Conservation (phyloP, 106 monocot genomes). For the Iris macrosiphon region DNA sequence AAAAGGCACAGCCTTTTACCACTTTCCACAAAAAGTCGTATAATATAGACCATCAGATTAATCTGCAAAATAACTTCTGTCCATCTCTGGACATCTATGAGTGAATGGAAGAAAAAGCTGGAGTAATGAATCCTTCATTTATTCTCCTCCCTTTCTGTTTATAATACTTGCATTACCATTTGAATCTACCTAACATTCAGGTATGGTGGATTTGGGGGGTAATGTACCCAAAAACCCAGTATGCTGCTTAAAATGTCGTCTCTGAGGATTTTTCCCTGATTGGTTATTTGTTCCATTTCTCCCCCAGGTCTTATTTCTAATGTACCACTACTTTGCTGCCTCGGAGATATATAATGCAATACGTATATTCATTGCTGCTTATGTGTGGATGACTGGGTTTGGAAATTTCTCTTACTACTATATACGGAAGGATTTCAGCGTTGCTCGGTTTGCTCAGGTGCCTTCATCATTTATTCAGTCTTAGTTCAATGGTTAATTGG, state of each 20-base stretch:
- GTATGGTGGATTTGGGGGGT: too few relatives aligned
- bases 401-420: slow-evolving; percentile 98
- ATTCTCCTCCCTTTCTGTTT: too few relatives aligned
- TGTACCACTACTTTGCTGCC: slow-evolving; percentile 98
- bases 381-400: slow-evolving; percentile 99
- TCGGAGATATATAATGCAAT: slow-evolving; percentile 94
- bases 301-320: slow-evolving; percentile 79
- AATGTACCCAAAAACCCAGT: too few relatives aligned
- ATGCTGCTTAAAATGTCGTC: background rate
- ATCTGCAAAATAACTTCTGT: too few relatives aligned
- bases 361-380: slow-evolving; percentile 90
- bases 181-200: too few relatives aligned
- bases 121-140: too few relatives aligned
- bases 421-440: slow-evolving; percentile 84
- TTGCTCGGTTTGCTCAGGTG: slow-evolving; percentile 90
- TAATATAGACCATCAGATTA: too few relatives aligned
- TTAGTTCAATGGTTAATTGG: background rate
- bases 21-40: too few relatives aligned
- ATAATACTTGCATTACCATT: too few relatives aligned
- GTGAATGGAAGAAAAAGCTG: too few relatives aligned
- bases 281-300: background rate
- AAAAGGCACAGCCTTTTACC: too few relatives aligned
- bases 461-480: slow-evolving; percentile 2
- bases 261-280: background rate
- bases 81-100: too few relatives aligned